Base-by-base conservation (phyloP, 441 rosid genomes). In the Croton laevigatus region DNA sequence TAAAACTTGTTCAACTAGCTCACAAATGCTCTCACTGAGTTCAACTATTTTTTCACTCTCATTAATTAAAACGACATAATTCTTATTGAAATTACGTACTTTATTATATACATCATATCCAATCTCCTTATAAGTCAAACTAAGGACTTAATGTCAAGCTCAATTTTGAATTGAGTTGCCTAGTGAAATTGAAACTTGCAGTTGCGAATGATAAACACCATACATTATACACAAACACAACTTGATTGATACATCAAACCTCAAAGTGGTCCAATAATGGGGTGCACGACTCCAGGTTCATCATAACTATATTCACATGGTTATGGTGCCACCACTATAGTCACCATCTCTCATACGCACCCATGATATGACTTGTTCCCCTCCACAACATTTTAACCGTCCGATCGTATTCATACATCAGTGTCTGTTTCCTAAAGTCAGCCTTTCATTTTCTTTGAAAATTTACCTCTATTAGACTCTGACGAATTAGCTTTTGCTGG, bases 301-400 rank as follows among this genome's bases (percentile, higher is more conserved):
- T 37, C 66, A 59, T 75, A 38, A 65, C 54, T 62, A 16, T 4
- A 48, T 12, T 71, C 73, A 62, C 79, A 67, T 76, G 75, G 60
- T 17, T 49, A 42, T 22, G 46, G 68, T 22, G 72, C 32, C 62
- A 65, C 57, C 59, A 51, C 8, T 22, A 7, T 1, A 48, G 32
- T 27, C 19, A n/a, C 23, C 58, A 19, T n/a, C 32, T 53, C 58
- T 53, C 58, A 8, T 20, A 53, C 23, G 4, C 58, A 53, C 27
- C 34, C 32, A 54, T 54, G 34, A 16, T 48, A 48, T 13, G 53
- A 48, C 12, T 27, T 51, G n/a, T 45, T 61, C 68, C 20, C 54
- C 72, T 17, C 54, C 75, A 17, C 27, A 34, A 38, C 9, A 44
- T 66, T 46, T 36, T 52, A 32, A 36, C 71, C 68, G 14, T 60